Evolutionary conservation across 352 stramenopile genomes (phyloP).

Genomic region (Peronospora destructor): DNA sequence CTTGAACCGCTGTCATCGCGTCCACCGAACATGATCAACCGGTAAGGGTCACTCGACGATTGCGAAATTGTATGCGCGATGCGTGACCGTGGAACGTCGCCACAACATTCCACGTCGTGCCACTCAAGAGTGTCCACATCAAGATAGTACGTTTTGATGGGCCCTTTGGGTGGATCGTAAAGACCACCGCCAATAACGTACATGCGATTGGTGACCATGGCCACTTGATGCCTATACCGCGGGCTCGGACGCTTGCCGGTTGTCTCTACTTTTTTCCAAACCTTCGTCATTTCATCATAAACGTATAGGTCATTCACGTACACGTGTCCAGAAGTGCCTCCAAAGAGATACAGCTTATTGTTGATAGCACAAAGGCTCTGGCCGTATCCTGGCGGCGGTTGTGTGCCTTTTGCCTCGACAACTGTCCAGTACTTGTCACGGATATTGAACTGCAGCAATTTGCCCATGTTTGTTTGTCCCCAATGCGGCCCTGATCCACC

Average conservation of each 20-base stretch:
- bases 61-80: slow-evolving; percentile 77
- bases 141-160: slow-evolving; percentile 73
- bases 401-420: slow-evolving; percentile 53
- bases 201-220: slow-evolving; percentile 59
- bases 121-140: slow-evolving; percentile 68
- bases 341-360: slow-evolving; percentile 79
- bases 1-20: slow-evolving; percentile 61
- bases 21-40: slow-evolving; percentile 75
- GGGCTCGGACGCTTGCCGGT: slow-evolving; percentile 53
- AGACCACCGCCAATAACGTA: slow-evolving; percentile 74
- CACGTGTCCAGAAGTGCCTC: slow-evolving; percentile 68
- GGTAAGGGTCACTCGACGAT: slow-evolving; percentile 34
- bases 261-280: slow-evolving; percentile 69
- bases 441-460: slow-evolving; percentile 75
- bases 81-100: slow-evolving; percentile 58
- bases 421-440: slow-evolving; percentile 76
- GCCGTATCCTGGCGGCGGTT: slow-evolving; percentile 66
- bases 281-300: slow-evolving; percentile 64
- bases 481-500: slow-evolving; percentile 72
- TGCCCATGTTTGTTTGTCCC: slow-evolving; percentile 85
- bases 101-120: slow-evolving; percentile 51
- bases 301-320: slow-evolving; percentile 84
- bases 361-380: slow-evolving; percentile 73
- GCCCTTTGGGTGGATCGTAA: slow-evolving; percentile 74
- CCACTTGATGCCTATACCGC: slow-evolving; percentile 81